Percentiles rank a stretch among this genome's conserved stretches.
phyloP scores from a whole-genome alignment of 352 stramenopile species.

The Globisporangium paroecandrum region DNA sequence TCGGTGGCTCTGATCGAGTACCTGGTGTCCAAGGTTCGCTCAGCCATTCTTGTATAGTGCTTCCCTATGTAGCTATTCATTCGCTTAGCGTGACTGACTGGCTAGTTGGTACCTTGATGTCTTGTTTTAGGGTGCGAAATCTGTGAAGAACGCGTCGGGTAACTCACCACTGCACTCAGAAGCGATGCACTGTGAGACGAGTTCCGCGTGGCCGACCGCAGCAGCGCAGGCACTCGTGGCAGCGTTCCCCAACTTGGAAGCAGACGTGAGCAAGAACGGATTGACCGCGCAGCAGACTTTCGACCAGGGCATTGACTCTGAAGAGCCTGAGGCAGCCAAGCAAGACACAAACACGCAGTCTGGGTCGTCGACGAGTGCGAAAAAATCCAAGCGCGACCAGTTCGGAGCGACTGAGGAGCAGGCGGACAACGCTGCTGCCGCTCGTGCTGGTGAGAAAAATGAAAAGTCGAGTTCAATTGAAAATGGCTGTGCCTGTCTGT shows the following conservation, averaged over 20 bases:
- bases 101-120: background rate
- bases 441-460: slow-evolving; percentile 40
- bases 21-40: slow-evolving; percentile 54
- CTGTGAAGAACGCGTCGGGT: slow-evolving; percentile 48
- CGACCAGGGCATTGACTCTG: slow-evolving; percentile 57
- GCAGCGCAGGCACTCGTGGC: slow-evolving; percentile 37
- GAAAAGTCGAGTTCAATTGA: background rate
- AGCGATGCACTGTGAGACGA: slow-evolving; percentile 69
- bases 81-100: no score
- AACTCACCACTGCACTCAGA: slow-evolving; percentile 72
- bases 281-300: slow-evolving; percentile 64
- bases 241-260: slow-evolving; percentile 54
- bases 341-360: slow-evolving; percentile 13
- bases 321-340: slow-evolving; percentile 34
- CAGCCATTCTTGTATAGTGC: background rate
- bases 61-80: no score
- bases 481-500: background rate
- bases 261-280: slow-evolving; percentile 49
- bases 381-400: slow-evolving; percentile 31
- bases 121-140: slow-evolving; percentile 49
- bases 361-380: slow-evolving; percentile 1
- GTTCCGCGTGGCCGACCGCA: slow-evolving; percentile 47
- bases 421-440: slow-evolving; percentile 42
- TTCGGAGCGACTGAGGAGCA: slow-evolving; percentile 28
- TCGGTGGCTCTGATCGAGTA: slow-evolving; percentile 48